A percentile compares a stretch with the other conserved stretches of the same genome.
Conservation (phyloP, 2,329 filamentous ascomycete genomes). For the Aureobasidium namibiae region DNA sequence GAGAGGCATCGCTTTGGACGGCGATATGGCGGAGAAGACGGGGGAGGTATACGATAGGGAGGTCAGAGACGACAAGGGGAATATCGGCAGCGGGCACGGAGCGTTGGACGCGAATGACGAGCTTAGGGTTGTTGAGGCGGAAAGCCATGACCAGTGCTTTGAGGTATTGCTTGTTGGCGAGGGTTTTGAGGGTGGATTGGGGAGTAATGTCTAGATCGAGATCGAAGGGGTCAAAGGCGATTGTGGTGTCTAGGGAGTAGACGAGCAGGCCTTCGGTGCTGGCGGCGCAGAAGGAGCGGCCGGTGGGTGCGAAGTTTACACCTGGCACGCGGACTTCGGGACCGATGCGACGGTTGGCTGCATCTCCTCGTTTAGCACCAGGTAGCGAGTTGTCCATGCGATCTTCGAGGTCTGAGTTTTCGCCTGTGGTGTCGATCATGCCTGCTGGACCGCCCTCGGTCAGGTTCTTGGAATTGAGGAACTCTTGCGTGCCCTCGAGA, state of each 20-base stretch:
- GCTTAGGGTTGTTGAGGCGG: constrained; percentile 75
- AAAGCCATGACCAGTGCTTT: constrained; percentile 97
- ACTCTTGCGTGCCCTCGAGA: constrained; percentile 91
- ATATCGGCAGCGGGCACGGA: constrained; percentile 69
- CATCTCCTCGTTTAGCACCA: constrained; percentile 80
- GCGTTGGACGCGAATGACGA: constrained; percentile 82
- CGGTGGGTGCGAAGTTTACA: constrained; percentile 81
- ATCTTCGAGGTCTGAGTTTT: constrained; percentile 82
- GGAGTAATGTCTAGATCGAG: constrained; percentile 91
- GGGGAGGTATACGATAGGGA: constrained; percentile 80
- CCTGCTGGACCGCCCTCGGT: constrained; percentile 82
- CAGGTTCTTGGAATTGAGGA: constrained; percentile 83
- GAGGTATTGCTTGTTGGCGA: constrained; percentile 73
- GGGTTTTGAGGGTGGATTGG: constrained; percentile 56
- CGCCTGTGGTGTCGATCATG: constrained; percentile 80
- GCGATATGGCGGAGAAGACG: constrained; percentile 81
- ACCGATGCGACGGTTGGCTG: constrained; percentile 64
- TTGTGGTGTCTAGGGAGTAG: constrained; percentile 77
- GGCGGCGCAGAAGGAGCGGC: constrained; percentile 85
- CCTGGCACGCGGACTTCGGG: constrained; percentile 79
- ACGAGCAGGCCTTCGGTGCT: constrained; percentile 90
- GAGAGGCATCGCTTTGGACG: constrained; percentile 77
- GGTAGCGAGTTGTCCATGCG: constrained; percentile 72
- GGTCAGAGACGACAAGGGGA: constrained; percentile 63
- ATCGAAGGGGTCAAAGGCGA: constrained; percentile 93